Percentiles rank a stretch among this genome's conserved stretches.
phyloP scores from a whole-genome alignment of 305 asterid species.

The Stenogyne calaminthoides region DNA sequence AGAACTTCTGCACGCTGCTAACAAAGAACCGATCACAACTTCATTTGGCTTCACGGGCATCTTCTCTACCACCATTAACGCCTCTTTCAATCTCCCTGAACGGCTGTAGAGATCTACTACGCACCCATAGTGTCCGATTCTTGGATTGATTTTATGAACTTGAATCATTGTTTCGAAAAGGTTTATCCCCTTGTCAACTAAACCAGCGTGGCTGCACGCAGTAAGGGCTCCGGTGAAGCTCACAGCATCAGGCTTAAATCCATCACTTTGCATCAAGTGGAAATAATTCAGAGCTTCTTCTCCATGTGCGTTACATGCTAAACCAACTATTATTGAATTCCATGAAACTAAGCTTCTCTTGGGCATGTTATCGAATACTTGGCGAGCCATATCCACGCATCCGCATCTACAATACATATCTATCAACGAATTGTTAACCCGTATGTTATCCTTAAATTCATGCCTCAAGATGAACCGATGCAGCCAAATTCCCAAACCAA shows the following conservation, averaged over 20 bases:
- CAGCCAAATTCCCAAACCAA: constrained; percentile 72
- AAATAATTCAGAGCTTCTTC: constrained; percentile 58
- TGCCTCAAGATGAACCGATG: constrained; percentile 50
- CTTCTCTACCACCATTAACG: constrained; percentile 45
- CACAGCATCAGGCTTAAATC: constrained; percentile 66
- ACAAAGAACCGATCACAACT: constrained; percentile 65
- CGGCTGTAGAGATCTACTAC: constrained; percentile 73
- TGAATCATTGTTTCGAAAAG: constrained; percentile 55
- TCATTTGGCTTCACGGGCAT: constrained; percentile 82
- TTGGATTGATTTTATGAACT: constrained; percentile 51
- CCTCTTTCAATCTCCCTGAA: constrained; percentile 70
- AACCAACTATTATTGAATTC: constrained; percentile 76
- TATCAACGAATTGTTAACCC: constrained; percentile 63
- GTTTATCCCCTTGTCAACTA: constrained; percentile 51
- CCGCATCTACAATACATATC: constrained; percentile 88
- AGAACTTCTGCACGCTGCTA: constrained; percentile 62
- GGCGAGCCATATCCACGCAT: constrained; percentile 56
- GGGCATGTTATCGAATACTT: constrained; percentile 60
- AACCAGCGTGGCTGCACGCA: constrained; percentile 86
- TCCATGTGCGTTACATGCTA: constrained; percentile 64
- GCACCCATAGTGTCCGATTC: constrained; percentile 83
- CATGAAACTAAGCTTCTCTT: constrained; percentile 68
- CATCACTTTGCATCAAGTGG: constrained; percentile 46
- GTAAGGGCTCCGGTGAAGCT: constrained; percentile 82
- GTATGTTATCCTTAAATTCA: constrained; percentile 40